Conservation (phyloP, 2,329 filamentous ascomycete genomes). For the Talaromyces verruculosus region DNA sequence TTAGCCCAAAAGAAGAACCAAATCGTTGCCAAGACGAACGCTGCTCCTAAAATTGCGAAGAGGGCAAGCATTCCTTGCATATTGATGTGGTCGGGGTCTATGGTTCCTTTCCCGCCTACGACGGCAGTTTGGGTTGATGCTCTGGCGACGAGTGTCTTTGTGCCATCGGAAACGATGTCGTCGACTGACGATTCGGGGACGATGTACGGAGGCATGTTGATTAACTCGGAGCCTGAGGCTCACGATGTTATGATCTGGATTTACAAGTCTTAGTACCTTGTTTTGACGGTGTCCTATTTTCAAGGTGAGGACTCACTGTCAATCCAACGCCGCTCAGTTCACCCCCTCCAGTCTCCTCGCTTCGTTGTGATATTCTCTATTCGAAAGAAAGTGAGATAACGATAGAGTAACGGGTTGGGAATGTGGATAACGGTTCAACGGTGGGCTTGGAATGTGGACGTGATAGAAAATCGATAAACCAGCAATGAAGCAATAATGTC, state of each 20-base stretch:
- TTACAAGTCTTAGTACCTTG: background rate
- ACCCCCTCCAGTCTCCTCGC: slow-evolving; percentile 6
- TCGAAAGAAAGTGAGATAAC: background rate
- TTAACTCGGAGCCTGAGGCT: slow-evolving; percentile 11
- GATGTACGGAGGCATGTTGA: slow-evolving; percentile 13
- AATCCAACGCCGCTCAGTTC: background rate
- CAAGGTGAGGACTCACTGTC: slow-evolving; percentile 1
- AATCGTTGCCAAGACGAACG: slow-evolving; percentile 71
- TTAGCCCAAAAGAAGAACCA: slow-evolving; percentile 99
- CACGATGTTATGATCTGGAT: slow-evolving; percentile 23
- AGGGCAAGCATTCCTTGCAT: slow-evolving; percentile 72
- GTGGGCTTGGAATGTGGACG: background rate
- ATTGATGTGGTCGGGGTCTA: slow-evolving; percentile 46
- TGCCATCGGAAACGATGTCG: slow-evolving; percentile 15
- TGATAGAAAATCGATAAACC: slow-evolving; percentile 23
- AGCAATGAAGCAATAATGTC: background rate
- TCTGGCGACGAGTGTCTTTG: slow-evolving; percentile 10
- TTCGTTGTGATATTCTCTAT: background rate
- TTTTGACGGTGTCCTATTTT: background rate
- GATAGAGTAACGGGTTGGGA: slow-evolving; percentile 2
- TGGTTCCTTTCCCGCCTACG: slow-evolving; percentile 32
- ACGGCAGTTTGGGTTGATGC: slow-evolving; percentile 26
- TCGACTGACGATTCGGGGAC: background rate
- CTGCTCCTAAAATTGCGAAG: slow-evolving; percentile 78
- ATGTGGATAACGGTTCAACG: slow-evolving; percentile 17